A percentile compares a stretch with the other conserved stretches of the same genome.
Evolutionary conservation across 106 monocot species (phyloP).

Genomic region (Hemerocallis citrina): DNA sequence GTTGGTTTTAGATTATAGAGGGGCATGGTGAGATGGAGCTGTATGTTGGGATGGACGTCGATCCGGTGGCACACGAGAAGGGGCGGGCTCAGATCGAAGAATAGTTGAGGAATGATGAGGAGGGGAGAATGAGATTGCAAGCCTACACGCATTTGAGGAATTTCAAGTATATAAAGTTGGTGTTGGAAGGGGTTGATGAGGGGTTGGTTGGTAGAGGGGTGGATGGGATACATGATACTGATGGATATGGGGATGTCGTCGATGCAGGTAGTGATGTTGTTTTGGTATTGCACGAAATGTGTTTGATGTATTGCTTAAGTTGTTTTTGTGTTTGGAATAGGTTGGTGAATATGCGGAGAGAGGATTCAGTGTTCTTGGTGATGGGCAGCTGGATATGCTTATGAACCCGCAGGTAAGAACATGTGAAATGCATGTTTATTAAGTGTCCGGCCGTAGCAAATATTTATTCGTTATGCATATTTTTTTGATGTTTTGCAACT

Average conservation of each 20-base stretch:
- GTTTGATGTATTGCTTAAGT: constrained; percentile 14
- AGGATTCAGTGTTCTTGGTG: constrained; percentile 76
- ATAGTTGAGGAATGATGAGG: constrained; percentile 8
- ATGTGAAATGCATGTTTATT: no score
- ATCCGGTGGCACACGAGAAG: constrained; percentile 53
- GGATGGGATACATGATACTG: constrained; percentile 77
- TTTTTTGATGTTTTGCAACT: no score
- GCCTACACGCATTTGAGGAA: constrained; percentile 51
- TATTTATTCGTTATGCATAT: no score
- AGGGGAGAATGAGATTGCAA: constrained; percentile 25
- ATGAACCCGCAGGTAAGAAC: constrained; percentile 81
- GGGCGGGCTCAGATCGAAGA: constrained; percentile 34
- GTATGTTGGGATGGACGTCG: constrained; percentile 77
- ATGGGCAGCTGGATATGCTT: constrained; percentile 94
- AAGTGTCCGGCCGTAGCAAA: no score
- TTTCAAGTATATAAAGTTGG: constrained; percentile 74
- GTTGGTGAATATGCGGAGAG: constrained; percentile 62
- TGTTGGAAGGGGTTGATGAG: constrained; percentile 34
- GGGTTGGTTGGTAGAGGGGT: constrained; percentile 22
- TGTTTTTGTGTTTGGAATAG: constrained; percentile 8
- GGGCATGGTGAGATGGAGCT: constrained; percentile 67
- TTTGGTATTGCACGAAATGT: not conserved
- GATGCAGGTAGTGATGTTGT: constrained; percentile 63
- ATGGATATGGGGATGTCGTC: constrained; percentile 99
- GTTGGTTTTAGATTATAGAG: constrained; percentile 60